These are phyloP conservation scores for Parastagonospora avenae DNA, from an alignment of 2,329 filamentous ascomycete genomes.

Conservation along the genomic window DNA sequence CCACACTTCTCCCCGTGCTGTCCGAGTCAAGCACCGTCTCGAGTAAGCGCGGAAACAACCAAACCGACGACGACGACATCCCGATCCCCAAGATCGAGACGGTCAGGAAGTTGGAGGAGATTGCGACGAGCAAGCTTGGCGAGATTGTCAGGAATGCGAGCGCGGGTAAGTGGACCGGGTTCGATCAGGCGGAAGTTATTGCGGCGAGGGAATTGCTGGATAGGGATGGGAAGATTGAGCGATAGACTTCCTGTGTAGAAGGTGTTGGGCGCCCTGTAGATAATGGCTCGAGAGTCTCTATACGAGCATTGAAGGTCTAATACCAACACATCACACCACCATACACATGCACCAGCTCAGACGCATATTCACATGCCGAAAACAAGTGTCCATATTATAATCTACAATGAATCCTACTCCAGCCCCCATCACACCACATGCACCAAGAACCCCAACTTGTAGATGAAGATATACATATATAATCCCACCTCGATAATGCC, in stretches of 20 bases:
- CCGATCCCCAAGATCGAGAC: conserved; percentile 62
- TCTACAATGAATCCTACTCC: conserved; percentile 4
- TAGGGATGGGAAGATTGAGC: conserved; percentile 49
- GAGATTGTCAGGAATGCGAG: conserved; percentile 72
- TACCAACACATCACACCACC: background rate
- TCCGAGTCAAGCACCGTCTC: conserved; percentile 28
- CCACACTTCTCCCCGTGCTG: conserved; percentile 39
- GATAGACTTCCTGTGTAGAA: background rate
- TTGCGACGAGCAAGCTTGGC: conserved; percentile 73
- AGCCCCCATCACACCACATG: background rate
- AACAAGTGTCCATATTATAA: conserved; percentile 1
- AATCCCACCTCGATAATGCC: background rate
- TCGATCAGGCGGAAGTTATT: conserved; percentile 71
- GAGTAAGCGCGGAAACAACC: conserved; percentile 34
- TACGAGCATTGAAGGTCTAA: background rate
- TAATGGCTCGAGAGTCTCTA: too few species aligned
- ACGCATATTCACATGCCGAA: background rate
- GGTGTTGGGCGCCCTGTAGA: conserved; percentile 5
- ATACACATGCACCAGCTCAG: background rate
- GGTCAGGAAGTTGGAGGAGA: conserved; percentile 70
- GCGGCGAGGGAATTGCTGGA: conserved; percentile 72
- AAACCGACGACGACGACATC: conserved; percentile 45
- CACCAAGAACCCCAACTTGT: background rate
- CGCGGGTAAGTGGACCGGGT: conserved; percentile 70
- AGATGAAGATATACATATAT: background rate